These are phyloP conservation scores for Colletotrichum sojae DNA, from an alignment of 2,329 filamentous ascomycete species.

Conservation along the genomic window DNA sequence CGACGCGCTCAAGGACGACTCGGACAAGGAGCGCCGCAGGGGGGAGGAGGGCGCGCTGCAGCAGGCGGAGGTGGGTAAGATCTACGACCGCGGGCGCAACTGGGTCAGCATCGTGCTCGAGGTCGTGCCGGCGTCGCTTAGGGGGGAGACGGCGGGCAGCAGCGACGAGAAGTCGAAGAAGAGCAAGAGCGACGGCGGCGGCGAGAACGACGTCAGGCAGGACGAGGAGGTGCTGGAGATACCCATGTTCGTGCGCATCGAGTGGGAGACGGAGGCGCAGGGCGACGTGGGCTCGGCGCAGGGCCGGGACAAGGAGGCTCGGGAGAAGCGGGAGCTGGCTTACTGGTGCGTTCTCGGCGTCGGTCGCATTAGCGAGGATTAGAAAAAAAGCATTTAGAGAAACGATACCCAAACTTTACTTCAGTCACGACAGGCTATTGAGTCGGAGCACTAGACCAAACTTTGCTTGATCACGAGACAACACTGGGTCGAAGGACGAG, in stretches of 20 bases:
- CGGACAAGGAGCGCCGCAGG: conserved; percentile 54
- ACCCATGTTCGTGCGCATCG: conserved; percentile 91
- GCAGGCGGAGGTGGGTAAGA: conserved; percentile 88
- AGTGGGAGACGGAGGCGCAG: conserved; percentile 84
- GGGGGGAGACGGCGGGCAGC: conserved; percentile 52
- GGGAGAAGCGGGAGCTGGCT: conserved; percentile 88
- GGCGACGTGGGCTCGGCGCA: conserved; percentile 73
- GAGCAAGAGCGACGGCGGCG: conserved; percentile 44
- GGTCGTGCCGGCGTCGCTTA: conserved; percentile 77
- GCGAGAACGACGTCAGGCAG: conserved; percentile 65
- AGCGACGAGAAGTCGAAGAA: not conserved
- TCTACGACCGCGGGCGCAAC: conserved; percentile 95
- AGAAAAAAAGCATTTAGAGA: conserved; percentile 33
- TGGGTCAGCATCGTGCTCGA: conserved; percentile 96
- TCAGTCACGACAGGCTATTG: not conserved
- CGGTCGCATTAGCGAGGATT: conserved; percentile 78
- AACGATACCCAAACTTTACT: conserved; percentile 57
- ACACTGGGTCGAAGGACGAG: too few species aligned
- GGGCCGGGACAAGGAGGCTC: conserved; percentile 71
- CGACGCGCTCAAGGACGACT: conserved; percentile 80
- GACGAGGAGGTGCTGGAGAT: conserved; percentile 84
- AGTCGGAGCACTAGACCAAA: too few species aligned
- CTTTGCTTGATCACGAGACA: too few species aligned
- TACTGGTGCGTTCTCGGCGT: conserved; percentile 97
- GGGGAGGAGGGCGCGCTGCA: conserved; percentile 61